phyloP scores from a whole-genome alignment of 371 early-diverging fungal genomes.

The Mortierella polycephala region DNA sequence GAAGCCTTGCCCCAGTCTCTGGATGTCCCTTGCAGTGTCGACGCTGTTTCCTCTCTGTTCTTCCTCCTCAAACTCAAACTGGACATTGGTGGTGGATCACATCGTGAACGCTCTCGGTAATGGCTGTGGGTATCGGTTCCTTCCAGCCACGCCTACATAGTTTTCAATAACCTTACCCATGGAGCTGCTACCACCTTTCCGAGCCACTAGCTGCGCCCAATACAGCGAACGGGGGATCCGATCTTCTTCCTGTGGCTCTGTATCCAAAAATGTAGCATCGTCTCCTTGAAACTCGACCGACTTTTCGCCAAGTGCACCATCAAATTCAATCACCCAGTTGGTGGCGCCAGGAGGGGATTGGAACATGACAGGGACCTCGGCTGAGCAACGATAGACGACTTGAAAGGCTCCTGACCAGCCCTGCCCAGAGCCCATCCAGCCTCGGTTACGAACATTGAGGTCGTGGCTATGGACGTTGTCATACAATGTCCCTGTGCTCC shows the following conservation, averaged over 20 bases:
- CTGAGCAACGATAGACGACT: constrained; percentile 24
- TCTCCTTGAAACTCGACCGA: constrained; percentile 17
- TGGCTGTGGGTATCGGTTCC: constrained; percentile 15
- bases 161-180: constrained; percentile 3
- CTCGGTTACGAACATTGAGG: constrained; percentile 41
- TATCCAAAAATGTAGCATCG: constrained; percentile 29
- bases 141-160: constrained; percentile 19
- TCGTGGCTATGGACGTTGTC: constrained; percentile 29
- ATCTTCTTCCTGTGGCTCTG: constrained; percentile 2
- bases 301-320: constrained; percentile 4
- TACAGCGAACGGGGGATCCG: constrained; percentile 26
- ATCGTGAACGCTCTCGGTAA: constrained; percentile 1
- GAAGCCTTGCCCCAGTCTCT: not conserved
- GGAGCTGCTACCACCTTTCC: constrained; percentile 7
- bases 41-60: not conserved
- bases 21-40: not conserved
- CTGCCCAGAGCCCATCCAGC: constrained; percentile 46
- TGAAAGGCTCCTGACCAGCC: constrained; percentile 52
- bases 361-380: constrained; percentile 14
- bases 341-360: constrained; percentile 45
- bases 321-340: constrained; percentile 34
- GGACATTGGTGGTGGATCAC: not conserved
- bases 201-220: constrained; percentile 40
- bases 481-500: constrained; percentile 34
- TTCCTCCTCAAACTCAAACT: not conserved